phyloP scores from a whole-genome alignment of 2,329 filamentous ascomycete genomes.

The Plectosphaerella plurivora region DNA sequence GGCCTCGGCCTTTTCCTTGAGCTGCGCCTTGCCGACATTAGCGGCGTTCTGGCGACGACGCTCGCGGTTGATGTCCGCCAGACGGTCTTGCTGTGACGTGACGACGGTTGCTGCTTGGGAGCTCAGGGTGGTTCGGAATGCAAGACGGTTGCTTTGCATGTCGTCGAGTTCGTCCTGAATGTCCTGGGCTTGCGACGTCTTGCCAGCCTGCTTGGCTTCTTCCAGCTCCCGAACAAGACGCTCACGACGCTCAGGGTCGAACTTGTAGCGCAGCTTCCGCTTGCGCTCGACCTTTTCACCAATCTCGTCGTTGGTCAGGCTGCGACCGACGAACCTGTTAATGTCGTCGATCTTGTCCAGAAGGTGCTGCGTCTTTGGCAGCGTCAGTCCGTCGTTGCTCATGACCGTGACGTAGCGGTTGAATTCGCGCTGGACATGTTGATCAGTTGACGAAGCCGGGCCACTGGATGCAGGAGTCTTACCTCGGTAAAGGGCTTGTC shows the following conservation, averaged over 20 bases:
- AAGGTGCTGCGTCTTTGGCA: slow-evolving; percentile 70
- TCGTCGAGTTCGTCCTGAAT: slow-evolving; percentile 58
- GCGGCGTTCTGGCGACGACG: slow-evolving; percentile 85
- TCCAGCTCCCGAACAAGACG: slow-evolving; percentile 61
- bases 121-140: slow-evolving; percentile 64
- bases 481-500: slow-evolving; percentile 82
- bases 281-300: slow-evolving; percentile 72
- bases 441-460: slow-evolving; percentile 1
- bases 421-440: slow-evolving; percentile 60
- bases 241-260: slow-evolving; percentile 63
- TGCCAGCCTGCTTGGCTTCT: slow-evolving; percentile 59
- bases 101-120: slow-evolving; percentile 46
- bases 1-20: slow-evolving; percentile 63
- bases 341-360: slow-evolving; percentile 74
- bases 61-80: slow-evolving; percentile 77
- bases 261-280: slow-evolving; percentile 61
- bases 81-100: slow-evolving; percentile 70
- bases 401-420: slow-evolving; percentile 75
- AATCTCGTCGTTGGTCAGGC: slow-evolving; percentile 80
- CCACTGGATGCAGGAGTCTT: slow-evolving; percentile 19
- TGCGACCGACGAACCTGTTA: slow-evolving; percentile 70
- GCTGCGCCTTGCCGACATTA: slow-evolving; percentile 83
- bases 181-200: slow-evolving; percentile 51
- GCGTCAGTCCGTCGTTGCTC: slow-evolving; percentile 62
- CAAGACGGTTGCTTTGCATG: slow-evolving; percentile 65